A percentile compares a stretch with the other conserved stretches of the same genome.
phyloP scores from a whole-genome alignment of 768 basidiomycete genomes.

The Collybia mongolica region DNA sequence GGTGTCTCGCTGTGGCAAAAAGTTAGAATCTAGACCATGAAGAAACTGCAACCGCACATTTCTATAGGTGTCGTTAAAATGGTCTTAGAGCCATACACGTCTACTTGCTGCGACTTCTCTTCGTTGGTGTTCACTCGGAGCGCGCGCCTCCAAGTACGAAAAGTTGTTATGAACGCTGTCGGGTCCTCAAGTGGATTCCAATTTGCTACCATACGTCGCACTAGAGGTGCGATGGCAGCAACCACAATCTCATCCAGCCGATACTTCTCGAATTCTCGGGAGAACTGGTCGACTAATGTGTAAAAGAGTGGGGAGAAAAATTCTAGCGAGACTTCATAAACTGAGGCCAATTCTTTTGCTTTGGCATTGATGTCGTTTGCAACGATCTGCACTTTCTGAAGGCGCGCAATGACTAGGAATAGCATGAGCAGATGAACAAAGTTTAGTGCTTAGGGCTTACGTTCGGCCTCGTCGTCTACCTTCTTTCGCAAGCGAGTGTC shows the following conservation, averaged over 20 bases:
- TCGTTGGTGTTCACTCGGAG: slow-evolving; percentile 57
- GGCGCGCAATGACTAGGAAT: slow-evolving; percentile 65
- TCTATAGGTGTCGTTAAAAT: slow-evolving; percentile 24
- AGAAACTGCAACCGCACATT: slow-evolving; percentile 30
- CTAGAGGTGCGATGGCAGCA: slow-evolving; percentile 82
- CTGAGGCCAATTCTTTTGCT: slow-evolving; percentile 60
- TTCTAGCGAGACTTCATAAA: slow-evolving; percentile 72
- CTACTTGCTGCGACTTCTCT: slow-evolving; percentile 44
- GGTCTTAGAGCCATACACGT: slow-evolving; percentile 53
- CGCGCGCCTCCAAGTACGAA: slow-evolving; percentile 68
- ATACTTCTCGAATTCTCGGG: slow-evolving; percentile 74
- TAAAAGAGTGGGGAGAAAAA: slow-evolving; percentile 73
- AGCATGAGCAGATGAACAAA: not conserved
- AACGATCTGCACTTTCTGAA: slow-evolving; percentile 76
- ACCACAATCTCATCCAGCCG: slow-evolving; percentile 90
- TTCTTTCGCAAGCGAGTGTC: slow-evolving; percentile 67
- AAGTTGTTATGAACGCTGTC: slow-evolving; percentile 56
- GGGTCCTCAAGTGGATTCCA: slow-evolving; percentile 91
- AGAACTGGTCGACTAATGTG: slow-evolving; percentile 66
- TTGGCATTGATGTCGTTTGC: slow-evolving; percentile 68
- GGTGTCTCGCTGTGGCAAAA: slow-evolving; percentile 42
- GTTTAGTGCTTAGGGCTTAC: slow-evolving; percentile 39
- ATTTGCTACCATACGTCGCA: slow-evolving; percentile 67
- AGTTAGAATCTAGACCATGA: slow-evolving; percentile 2
- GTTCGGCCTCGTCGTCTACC: slow-evolving; percentile 73